Base-by-base conservation (phyloP, 495 filamentous ascomycete genomes). In the Emericellopsis terricola region DNA sequence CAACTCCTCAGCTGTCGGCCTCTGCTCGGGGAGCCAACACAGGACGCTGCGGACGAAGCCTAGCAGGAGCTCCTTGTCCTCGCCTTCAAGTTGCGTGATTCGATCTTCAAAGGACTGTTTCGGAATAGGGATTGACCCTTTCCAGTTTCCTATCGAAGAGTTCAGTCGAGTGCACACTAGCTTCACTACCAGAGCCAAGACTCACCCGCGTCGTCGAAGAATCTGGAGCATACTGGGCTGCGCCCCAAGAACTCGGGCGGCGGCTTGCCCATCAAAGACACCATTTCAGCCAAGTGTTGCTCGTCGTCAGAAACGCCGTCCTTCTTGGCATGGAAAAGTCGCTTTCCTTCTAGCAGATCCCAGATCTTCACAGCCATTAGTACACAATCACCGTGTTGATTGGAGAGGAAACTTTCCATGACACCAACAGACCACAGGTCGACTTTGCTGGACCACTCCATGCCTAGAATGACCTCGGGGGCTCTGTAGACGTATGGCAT, bases 401-500 rank as follows among this genome's bases (percentile, higher is more conserved):
- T 3, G 9, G 5, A 8, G 15, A n/a, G 8, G 3, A 23, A 28
- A 46, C 51, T 52, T 46, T 60, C 60, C 50, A 63, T 48, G n/a
- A 55, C 47, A 31, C 56, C 60, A 46, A 47, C 33, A 38, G 53
- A 56, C 62, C 59, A 68, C 31, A 66, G 59, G 45, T 66, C 60
- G 10, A 57, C 39, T 29, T 39, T 42, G 37, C 39, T 50, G 42
- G 49, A 33, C 62, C 61, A 68, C 37, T 49, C 48, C 42, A 48
- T 54, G 18, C 55, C 52, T n/a, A 64, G 41, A 30, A 63, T 53
- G 8, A 63, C 48, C 44, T 68, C 61, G 29, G 61, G 62, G 5
- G 56, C 57, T 18, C 53, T 51, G 49, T 66, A 66, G 41, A 59
- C 44, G 26, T 51, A 44, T 43, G 60, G 60, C 43, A 53, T 50